Evolutionary conservation across 352 stramenopile species (phyloP), one percentile per base, ranked within the genome.

Genomic region (Globisporangium irregulare): DNA sequence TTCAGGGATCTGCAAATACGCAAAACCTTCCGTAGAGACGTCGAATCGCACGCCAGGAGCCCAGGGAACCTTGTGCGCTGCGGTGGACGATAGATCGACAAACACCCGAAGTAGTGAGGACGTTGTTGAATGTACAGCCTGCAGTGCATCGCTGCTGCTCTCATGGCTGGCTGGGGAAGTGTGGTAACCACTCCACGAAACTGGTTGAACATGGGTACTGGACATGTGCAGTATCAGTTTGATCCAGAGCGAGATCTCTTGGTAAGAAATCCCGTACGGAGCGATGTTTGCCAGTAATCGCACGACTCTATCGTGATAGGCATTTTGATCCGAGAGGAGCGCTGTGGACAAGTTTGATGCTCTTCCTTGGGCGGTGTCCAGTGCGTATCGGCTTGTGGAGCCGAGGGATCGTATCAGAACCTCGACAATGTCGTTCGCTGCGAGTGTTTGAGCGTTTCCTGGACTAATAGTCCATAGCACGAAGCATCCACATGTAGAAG

Each of bases 1-100:
- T 64, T 92, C 84, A 3, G 84, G 82, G 18, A 90, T 87, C 66
- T 92, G 84, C 51, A 90, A 71, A 62, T 83, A 87, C 5, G 80
- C 81, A 61, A 90, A 92, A 1, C 84, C 84, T 46, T 90, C 84
- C 15, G 41, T 73, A 8, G 80, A 85, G 10, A 80, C 53, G 25
- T 90, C 70, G 59, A 92, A 90, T 50, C 67, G 22, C 69, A 90
- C 74, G 9, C 63, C 63, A 62, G 51, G 43, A 43, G 27, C 27
- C 25, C 27, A 54, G 4, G 20, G 14, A 24, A 41, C 5, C 5
- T 25, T 48, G 27, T 54, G 3, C 3, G 18, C 25, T 27, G 3
- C 5, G n/a, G 27, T 3, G 20, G 46, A 41, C 38, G 65, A 34
- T 59, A 70, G 27, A 3, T 70, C 58, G 9, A 66, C 65, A 57